phyloP scores from a whole-genome alignment of 306 rosid genomes.

The Malus fusca region DNA sequence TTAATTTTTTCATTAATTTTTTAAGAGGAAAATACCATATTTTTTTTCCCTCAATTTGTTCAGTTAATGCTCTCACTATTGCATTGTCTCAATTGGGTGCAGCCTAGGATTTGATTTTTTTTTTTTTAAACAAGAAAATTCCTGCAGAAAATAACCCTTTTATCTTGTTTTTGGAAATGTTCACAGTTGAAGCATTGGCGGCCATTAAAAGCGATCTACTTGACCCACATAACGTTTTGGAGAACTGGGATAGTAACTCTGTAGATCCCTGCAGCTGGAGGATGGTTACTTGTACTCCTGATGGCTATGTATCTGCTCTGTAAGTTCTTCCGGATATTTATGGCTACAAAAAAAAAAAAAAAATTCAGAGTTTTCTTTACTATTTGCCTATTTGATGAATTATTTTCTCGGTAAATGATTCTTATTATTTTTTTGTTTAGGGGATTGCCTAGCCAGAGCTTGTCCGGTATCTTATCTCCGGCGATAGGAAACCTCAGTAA shows the following conservation, averaged over 20 bases:
- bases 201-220: slow-evolving; percentile 56
- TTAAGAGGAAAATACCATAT: background rate
- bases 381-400: slow-evolving; percentile 3
- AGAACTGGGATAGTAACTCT: slow-evolving; percentile 85
- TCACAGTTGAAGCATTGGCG: slow-evolving; percentile 83
- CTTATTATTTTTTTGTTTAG: slow-evolving; percentile 29
- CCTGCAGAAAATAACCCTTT: background rate
- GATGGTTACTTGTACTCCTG: slow-evolving; percentile 86
- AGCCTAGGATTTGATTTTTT: background rate
- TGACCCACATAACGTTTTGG: slow-evolving; percentile 94
- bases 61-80: slow-evolving; percentile 3
- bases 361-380: background rate
- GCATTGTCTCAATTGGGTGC: background rate
- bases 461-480: slow-evolving; percentile 83
- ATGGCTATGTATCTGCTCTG: slow-evolving; percentile 87
- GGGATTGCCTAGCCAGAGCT: slow-evolving; percentile 94
- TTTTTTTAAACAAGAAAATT: background rate
- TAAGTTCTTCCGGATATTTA: slow-evolving; percentile 32
- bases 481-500: slow-evolving; percentile 75
- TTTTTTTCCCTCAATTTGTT: background rate
- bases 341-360: background rate
- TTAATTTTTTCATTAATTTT: background rate
- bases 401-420: slow-evolving; percentile 4
- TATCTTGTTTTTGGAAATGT: slow-evolving; percentile 1
- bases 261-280: slow-evolving; percentile 99